phyloP scores from a whole-genome alignment of 768 basidiomycete genomes.

The Mycena indigotica region DNA sequence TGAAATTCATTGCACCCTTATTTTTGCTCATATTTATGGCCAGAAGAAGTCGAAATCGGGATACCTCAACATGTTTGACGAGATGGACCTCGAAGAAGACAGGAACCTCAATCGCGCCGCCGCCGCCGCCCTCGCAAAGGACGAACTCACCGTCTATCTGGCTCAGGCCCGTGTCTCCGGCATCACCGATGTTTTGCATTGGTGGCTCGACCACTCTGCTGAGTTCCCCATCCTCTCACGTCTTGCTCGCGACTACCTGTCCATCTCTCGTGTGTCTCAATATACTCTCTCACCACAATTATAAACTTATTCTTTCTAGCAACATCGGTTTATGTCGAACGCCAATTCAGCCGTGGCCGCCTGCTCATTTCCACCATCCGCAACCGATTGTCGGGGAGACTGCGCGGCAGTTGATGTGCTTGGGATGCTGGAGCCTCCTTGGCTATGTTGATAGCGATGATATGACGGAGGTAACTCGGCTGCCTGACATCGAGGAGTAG shows the following conservation, averaged over 20 bases:
- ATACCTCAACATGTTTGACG: conserved; percentile 1
- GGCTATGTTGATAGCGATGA: conserved; percentile 12
- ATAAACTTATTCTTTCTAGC: conserved; percentile 8
- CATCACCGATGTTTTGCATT: conserved; percentile 25
- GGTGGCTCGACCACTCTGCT: conserved; percentile 27
- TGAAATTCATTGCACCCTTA: background rate
- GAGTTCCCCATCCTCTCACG: conserved; percentile 29
- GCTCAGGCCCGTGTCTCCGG: conserved; percentile 18
- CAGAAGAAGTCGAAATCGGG: background rate
- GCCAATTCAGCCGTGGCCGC: conserved; percentile 28
- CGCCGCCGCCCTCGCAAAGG: background rate
- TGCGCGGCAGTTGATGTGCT: conserved; percentile 25
- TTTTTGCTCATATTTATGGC: conserved; percentile 2
- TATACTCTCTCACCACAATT: background rate
- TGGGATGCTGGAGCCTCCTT: conserved; percentile 23
- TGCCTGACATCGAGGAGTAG: background rate
- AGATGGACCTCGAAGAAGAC: background rate
- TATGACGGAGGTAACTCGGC: background rate
- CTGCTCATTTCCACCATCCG: conserved; percentile 25
- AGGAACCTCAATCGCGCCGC: background rate
- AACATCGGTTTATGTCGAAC: conserved; percentile 28
- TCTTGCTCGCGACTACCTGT: conserved; percentile 36
- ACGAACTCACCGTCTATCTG: conserved; percentile 32
- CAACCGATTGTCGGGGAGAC: conserved; percentile 26
- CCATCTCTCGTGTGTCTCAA: conserved; percentile 34